These are phyloP conservation scores for Friedmanniomyces endolithicus DNA, from an alignment of 495 filamentous ascomycete species.

Conservation along the genomic window DNA sequence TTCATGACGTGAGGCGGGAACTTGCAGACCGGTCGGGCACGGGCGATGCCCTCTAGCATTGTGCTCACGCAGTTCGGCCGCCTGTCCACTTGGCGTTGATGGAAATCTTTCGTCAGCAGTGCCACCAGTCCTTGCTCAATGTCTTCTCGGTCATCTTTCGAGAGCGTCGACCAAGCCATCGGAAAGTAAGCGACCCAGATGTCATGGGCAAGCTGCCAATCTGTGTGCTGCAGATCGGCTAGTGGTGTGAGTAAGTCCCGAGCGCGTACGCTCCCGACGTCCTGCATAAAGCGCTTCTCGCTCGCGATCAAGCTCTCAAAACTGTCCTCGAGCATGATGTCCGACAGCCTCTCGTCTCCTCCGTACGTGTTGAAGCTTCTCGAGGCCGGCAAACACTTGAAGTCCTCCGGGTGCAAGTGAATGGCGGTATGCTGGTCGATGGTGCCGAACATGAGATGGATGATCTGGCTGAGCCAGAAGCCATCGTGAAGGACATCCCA, in stretches of 20 bases:
- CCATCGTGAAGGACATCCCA: slow-evolving; percentile 92
- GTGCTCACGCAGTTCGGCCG: slow-evolving; percentile 89
- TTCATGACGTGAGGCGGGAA: slow-evolving; percentile 93
- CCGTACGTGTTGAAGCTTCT: slow-evolving; percentile 55
- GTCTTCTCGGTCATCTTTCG: slow-evolving; percentile 79
- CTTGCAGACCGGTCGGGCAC: slow-evolving; percentile 70
- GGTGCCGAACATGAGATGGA: slow-evolving; percentile 78
- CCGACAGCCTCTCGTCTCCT: slow-evolving; percentile 58
- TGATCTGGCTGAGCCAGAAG: slow-evolving; percentile 92
- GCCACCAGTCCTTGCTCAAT: slow-evolving; percentile 77
- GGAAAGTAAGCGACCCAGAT: slow-evolving; percentile 88
- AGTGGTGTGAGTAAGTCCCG: slow-evolving; percentile 83
- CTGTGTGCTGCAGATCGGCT: slow-evolving; percentile 87
- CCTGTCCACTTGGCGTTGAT: slow-evolving; percentile 83
- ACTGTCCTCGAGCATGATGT: slow-evolving; percentile 65
- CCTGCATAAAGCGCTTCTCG: slow-evolving; percentile 68
- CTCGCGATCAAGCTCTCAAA: slow-evolving; percentile 66
- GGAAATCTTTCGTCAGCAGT: slow-evolving; percentile 86
- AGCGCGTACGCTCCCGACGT: slow-evolving; percentile 70
- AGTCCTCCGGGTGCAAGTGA: slow-evolving; percentile 71
- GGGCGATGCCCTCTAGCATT: slow-evolving; percentile 71
- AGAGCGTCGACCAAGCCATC: slow-evolving; percentile 78
- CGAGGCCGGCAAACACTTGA: slow-evolving; percentile 58
- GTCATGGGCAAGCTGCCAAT: slow-evolving; percentile 62
- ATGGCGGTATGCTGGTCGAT: slow-evolving; percentile 69